Evolutionary conservation across 768 basidiomycete genomes (phyloP).

Genomic region (Xerocomus spinulosus): DNA sequence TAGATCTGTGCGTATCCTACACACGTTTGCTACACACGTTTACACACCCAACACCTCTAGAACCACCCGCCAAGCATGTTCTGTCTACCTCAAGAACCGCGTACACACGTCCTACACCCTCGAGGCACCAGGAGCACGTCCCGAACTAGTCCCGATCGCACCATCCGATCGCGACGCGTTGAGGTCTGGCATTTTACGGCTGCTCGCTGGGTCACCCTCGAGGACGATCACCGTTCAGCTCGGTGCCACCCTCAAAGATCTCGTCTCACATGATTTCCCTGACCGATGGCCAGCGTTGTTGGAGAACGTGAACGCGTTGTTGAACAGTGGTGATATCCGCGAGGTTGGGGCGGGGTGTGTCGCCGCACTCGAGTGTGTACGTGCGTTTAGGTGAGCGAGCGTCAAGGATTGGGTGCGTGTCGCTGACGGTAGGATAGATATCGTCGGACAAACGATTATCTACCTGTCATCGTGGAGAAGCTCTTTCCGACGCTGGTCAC

Average conservation of each 20-base stretch:
- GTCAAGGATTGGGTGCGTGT: no score
- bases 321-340: constrained; percentile 58
- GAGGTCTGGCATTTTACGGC: constrained; percentile 58
- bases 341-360: constrained; percentile 81
- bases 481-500: constrained; percentile 73
- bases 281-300: constrained; percentile 67
- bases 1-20: constrained; percentile 63
- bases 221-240: constrained; percentile 72
- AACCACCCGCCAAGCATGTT: constrained; percentile 79
- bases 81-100: constrained; percentile 90
- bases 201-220: constrained; percentile 65
- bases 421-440: constrained; percentile 56
- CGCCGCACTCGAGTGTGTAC: constrained; percentile 70
- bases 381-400: constrained; percentile 41
- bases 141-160: constrained; percentile 61
- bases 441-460: constrained; percentile 56
- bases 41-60: constrained; percentile 43
- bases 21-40: constrained; percentile 27
- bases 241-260: constrained; percentile 63
- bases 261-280: constrained; percentile 77
- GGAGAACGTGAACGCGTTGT: constrained; percentile 60
- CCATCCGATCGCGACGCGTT: constrained; percentile 70
- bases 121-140: constrained; percentile 40
- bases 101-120: constrained; percentile 62
- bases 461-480: constrained; percentile 53